phyloP scores from a whole-genome alignment of 2,329 filamentous ascomycete species.

The Blastomyces parvus region DNA sequence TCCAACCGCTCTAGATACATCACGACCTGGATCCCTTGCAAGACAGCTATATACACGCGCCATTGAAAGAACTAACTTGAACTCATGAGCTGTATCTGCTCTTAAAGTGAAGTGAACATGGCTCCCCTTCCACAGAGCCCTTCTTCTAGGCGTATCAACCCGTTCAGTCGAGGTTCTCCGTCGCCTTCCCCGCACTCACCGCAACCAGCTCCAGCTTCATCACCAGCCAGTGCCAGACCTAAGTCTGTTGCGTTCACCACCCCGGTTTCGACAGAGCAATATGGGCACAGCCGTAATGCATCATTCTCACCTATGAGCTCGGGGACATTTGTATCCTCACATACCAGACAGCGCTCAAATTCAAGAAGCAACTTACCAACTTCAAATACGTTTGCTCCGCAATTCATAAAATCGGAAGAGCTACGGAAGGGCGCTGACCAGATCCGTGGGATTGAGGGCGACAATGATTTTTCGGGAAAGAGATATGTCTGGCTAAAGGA shows the following conservation, averaged over 20 bases:
- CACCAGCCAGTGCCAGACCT: constrained; percentile 45
- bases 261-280: constrained; percentile 37
- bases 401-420: constrained; percentile 87
- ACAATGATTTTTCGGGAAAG: constrained; percentile 98
- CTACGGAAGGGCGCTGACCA: constrained; percentile 49
- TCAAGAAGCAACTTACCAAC: constrained; percentile 48
- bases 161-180: constrained; percentile 59
- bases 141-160: constrained; percentile 68
- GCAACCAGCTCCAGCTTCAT: constrained; percentile 17
- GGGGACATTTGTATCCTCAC: constrained; percentile 33
- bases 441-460: constrained; percentile 73
- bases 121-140: constrained; percentile 50
- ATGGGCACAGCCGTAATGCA: constrained; percentile 57
- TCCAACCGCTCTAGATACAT: not conserved
- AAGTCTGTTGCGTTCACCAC: constrained; percentile 66
- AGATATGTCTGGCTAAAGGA: constrained; percentile 97
- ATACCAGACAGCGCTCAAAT: constrained; percentile 43
- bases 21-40: not conserved
- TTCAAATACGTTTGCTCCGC: constrained; percentile 83
- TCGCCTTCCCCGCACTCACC: constrained; percentile 55
- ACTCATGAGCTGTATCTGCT: not conserved
- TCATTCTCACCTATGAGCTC: constrained; percentile 53
- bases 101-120: constrained; percentile 31
- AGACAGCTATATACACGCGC: not conserved
- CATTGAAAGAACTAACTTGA: not conserved